Evolutionary conservation across 176 grass and related monocot species (phyloP), one percentile per base, ranked within the genome.

Genomic region (Themeda triandra): DNA sequence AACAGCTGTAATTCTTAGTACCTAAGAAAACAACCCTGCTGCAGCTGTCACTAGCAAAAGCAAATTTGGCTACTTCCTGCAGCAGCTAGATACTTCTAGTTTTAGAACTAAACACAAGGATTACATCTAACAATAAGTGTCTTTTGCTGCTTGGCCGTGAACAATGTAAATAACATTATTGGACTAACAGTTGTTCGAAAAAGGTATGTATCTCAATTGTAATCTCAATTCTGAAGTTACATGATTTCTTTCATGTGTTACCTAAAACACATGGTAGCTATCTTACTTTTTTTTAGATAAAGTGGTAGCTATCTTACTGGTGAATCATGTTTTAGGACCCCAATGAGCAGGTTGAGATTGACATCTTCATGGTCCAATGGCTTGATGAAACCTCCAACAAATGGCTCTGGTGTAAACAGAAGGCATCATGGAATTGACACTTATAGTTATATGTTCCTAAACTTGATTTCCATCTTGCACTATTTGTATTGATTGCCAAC

Each of bases 361-460:
- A 98, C 68, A 98, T 90, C 71, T 98, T 89, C 28, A 95, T 98
- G 95, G 95, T 95, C 60, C 95, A 98, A 73, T 79, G 91, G 60
- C 95, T 98, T 88, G 92, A 98, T 86, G 95, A 92, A 74, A 98
- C 95, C 62, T 83, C 83, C 28, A 98, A 98, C 62, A 91, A 98
- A 35, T 98, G 95, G 95, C 92, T 92, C 18, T 98, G 95, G 95
- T 98, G 92, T 77, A 98, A 98, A 77, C 95, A 98, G 53, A 98
- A 98, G 90, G 92, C 95, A 41, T 15, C 5, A 35, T 48, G 7
- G 41, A 45, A 7, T 73, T 73, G 14, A 29, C 48, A 46, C 41
- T 72, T 45, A 10, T n/a, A n/a, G n/a, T n/a, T n/a, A n/a, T n/a
- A n/a, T 73, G 41, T 73, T 48, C 25, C 41, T 48, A 73, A 73